Evolutionary conservation across 352 stramenopile genomes (phyloP), one percentile per base, ranked within the genome.

Genomic region (Pythium guiyangense): DNA sequence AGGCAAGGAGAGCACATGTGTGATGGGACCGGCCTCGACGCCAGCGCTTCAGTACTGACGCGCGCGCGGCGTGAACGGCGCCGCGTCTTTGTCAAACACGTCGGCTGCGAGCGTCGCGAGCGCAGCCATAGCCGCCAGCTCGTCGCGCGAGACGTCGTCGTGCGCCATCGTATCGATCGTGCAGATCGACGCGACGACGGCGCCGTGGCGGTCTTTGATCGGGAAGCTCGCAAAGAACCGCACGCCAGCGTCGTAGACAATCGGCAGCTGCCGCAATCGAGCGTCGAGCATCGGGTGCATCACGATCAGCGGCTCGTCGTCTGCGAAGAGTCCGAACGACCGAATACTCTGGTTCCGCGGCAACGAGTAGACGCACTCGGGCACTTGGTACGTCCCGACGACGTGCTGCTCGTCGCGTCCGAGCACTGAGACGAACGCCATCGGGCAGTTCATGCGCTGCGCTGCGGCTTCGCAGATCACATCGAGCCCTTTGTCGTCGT

Each of bases 171-270:
- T 59, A 62, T 81, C 69, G 3, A 74, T 31, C 0, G 67, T 64
- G 49, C 75, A 88, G 11, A 90, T 62, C 26, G 66, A 74, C 4
- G 76, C 80, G 6, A 67, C 48, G 6, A 73, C 50, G 3, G 39
- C 37, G 0, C 63, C 66, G 29, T 63, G 42, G 12, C 55, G 54
- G 3, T 61, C 62, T 14, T 65, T 66, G 42, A 88, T 73, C 45
- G 80, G 77, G 52, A 86, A 86, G 1, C 76, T 62, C 2, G 76
- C 76, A 55, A 80, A 82, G 58, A 87, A 88, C 0, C 57, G 73
- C 40, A 82, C 63, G 29, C 64, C 60, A 1, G 70, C 59, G 11
- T 84, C 65, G 18, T 71, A 57, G 20, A 84, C 54, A 25, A 84
- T 55, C 39, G 54, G 52, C 31, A 86, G 64, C 22, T 66, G 56